Evolutionary conservation across 306 rosid genomes (phyloP), one percentile per base, ranked within the genome.

Genomic region (Comarum palustre): DNA sequence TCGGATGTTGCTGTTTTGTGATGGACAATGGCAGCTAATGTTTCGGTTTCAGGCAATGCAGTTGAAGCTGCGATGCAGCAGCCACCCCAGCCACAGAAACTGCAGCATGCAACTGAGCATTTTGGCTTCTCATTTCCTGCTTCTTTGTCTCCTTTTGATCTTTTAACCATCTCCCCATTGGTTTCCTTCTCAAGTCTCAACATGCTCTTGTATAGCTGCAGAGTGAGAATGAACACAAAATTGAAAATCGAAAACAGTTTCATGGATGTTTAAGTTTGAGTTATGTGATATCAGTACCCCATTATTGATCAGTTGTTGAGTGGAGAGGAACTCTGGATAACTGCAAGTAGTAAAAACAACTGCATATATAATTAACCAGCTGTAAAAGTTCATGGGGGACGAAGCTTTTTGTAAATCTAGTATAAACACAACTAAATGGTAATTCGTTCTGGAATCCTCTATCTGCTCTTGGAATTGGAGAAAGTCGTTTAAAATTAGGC

Each of bases 21-120:
- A 58, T 77, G 77, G 24, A 74, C 73, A 29, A 75, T 47, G 38
- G 76, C 69, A 31, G 81, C 52, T 47, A 90, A 76, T 61, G 81
- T 75, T 63, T 81, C 88, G 24, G 86, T 78, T 66, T 82, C 90
- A 25, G 87, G 82, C 25, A 87, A 73, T 68, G 85, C 91, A 39
- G 84, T 73, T 32, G 97, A 83, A 79, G 98, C 91, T 45, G 87
- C 86, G 34, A 85, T 70, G 96, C 89, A 15, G 98, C 89, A 66
- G 98, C 98, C 72, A 93, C 98, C 63, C 98, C 98, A 46, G 87
- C 98, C 68, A 90, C 98, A 6, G 97, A 93, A 52, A 91, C 89
- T 15, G 92, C 96, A 1, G 98, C 97, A 19, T 93, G 98, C 78
- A 93, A 74, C 79, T 88, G 98, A 22, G 98, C 97, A 73, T 89